These are phyloP conservation scores for Phytopythium chamaehyphon DNA, from an alignment of 352 stramenopile species.

Conservation along the genomic window DNA sequence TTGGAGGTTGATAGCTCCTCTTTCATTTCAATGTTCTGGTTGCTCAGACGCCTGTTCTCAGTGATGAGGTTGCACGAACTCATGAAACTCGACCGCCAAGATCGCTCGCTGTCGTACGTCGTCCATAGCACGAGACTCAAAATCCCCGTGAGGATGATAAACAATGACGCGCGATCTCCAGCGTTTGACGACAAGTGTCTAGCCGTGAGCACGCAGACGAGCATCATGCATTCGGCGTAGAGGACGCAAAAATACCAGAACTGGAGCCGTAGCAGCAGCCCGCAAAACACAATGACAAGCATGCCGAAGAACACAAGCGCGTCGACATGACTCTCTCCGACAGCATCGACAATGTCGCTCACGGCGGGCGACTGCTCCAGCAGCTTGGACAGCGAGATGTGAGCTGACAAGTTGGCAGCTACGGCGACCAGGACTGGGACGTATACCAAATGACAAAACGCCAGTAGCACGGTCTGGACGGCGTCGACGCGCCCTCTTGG, in stretches of 20 bases:
- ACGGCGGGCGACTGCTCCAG: not conserved
- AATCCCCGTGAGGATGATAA: conserved; percentile 30
- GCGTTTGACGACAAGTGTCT: conserved; percentile 16
- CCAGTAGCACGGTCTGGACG: conserved; percentile 36
- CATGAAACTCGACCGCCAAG: conserved; percentile 42
- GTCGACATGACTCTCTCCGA: conserved; percentile 36
- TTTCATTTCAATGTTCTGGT: conserved; percentile 66
- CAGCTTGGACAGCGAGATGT: conserved; percentile 2
- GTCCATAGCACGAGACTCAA: conserved; percentile 29
- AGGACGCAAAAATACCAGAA: conserved; percentile 47
- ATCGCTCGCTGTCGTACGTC: conserved; percentile 42
- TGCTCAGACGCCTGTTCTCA: conserved; percentile 54
- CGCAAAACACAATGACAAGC: conserved; percentile 27
- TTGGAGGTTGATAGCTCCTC: conserved; percentile 52
- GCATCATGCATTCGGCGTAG: conserved; percentile 27
- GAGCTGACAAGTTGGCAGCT: conserved; percentile 10
- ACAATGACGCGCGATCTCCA: conserved; percentile 13
- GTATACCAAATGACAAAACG: conserved; percentile 41
- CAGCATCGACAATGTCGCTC: conserved; percentile 12
- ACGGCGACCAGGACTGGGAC: conserved; percentile 24
- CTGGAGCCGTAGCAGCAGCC: conserved; percentile 45
- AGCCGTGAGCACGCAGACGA: conserved; percentile 25
- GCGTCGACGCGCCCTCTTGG: conserved; percentile 25
- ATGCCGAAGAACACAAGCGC: conserved; percentile 44
- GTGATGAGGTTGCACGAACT: conserved; percentile 49